Percentiles rank a stretch among this genome's conserved stretches.
phyloP scores from a whole-genome alignment of 2,329 filamentous ascomycete species.

The Hypoxylon sp. region DNA sequence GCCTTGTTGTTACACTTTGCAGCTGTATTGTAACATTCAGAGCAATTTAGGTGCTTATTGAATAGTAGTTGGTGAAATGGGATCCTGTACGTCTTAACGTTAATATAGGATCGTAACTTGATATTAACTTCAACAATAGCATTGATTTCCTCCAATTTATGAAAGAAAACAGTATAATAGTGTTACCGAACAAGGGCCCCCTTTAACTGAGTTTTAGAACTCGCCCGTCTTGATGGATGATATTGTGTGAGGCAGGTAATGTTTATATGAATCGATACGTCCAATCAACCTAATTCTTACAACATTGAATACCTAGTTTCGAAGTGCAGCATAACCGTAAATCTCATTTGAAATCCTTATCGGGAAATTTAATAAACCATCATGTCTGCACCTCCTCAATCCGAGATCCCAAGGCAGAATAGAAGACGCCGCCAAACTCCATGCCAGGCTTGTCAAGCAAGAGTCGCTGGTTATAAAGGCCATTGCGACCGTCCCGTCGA shows the following conservation, averaged over 20 bases:
- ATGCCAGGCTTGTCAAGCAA: not conserved
- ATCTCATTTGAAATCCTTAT: not conserved
- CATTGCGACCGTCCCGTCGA: not conserved
- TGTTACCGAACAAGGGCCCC: not conserved
- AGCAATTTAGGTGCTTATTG: not conserved
- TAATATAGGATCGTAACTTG: not conserved
- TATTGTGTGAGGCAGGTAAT: not conserved
- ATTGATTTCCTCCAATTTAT: not conserved
- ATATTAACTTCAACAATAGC: not conserved
- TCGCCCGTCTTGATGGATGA: not conserved
- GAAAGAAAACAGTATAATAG: not conserved
- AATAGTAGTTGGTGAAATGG: no score
- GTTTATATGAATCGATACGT: not conserved
- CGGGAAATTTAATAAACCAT: not conserved
- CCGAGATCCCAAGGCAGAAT: not conserved
- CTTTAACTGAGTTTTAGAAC: not conserved
- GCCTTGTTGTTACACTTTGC: not conserved
- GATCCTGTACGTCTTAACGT: not conserved
- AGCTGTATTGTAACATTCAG: not conserved
- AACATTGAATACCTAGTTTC: not conserved
- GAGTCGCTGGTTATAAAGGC: not conserved
- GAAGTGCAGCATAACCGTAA: not conserved
- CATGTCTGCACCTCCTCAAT: not conserved
- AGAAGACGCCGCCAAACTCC: not conserved
- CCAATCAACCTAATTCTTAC: not conserved